Conservation (phyloP, 805 yeast species). For the Myxozyma neglecta region DNA sequence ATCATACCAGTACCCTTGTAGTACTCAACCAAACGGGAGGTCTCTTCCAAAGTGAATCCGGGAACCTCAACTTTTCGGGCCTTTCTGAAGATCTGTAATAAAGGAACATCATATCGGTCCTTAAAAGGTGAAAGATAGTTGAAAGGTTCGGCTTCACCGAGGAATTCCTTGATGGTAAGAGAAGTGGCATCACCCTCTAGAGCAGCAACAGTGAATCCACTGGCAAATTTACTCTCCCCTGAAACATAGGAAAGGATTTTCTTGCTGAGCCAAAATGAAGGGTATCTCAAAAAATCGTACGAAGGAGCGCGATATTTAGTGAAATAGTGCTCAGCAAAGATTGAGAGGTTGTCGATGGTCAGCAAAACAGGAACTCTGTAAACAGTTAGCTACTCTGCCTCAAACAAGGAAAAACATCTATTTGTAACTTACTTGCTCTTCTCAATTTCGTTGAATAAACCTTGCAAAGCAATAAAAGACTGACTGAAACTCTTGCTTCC, state of each 20-base stretch:
- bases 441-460: slow-evolving; percentile 15
- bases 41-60: slow-evolving; percentile 13
- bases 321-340: slow-evolving; percentile 11
- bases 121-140: slow-evolving; percentile 3
- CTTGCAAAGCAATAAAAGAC: slow-evolving; percentile 14
- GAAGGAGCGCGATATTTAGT: slow-evolving; percentile 14
- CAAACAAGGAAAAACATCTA: not conserved
- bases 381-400: not conserved
- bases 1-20: slow-evolving; percentile 17
- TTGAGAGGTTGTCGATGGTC: slow-evolving; percentile 22
- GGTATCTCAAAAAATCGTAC: slow-evolving; percentile 2
- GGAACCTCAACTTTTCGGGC: slow-evolving; percentile 4
- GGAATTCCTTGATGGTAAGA: slow-evolving; percentile 8
- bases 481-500: slow-evolving; percentile 4
- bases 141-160: slow-evolving; percentile 8
- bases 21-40: slow-evolving; percentile 22
- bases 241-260: slow-evolving; percentile 13
- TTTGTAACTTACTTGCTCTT: not conserved
- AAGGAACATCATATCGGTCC: slow-evolving; percentile 10
- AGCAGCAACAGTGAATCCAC: slow-evolving; percentile 19
- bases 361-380: slow-evolving; percentile 20
- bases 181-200: slow-evolving; percentile 6
- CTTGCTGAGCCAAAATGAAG: slow-evolving; percentile 10
- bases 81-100: not conserved
- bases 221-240: slow-evolving; percentile 14